These are phyloP conservation scores for Geopyxis carbonaria DNA, from an alignment of 495 filamentous ascomycete species.

Conservation along the genomic window DNA sequence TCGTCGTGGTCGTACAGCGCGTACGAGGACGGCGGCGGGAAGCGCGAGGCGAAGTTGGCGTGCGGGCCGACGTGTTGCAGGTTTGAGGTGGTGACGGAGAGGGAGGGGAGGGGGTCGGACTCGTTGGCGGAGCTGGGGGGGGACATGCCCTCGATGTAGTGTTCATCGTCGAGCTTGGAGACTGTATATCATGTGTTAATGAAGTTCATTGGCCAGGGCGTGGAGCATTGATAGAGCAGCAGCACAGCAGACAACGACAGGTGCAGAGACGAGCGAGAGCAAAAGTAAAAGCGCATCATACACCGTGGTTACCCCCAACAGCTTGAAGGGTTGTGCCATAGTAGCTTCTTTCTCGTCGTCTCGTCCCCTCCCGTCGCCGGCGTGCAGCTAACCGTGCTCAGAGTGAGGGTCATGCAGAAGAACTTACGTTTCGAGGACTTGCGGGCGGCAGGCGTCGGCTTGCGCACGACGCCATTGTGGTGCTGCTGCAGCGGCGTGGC, in stretches of 20 bases:
- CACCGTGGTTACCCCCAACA: too few relatives aligned
- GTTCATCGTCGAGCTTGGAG: conserved; percentile 18
- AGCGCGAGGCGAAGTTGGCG: conserved; percentile 3
- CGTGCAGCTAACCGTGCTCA: too few relatives aligned
- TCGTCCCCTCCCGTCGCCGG: too few relatives aligned
- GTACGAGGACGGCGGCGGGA: too few relatives aligned
- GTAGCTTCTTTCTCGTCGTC: too few relatives aligned
- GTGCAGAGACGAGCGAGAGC: too few relatives aligned
- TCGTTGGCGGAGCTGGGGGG: conserved; percentile 25
- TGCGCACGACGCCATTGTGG: conserved; percentile 2
- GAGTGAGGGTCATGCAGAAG: background rate
- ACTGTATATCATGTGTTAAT: background rate
- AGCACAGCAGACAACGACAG: too few relatives aligned
- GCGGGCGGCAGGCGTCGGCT: background rate
- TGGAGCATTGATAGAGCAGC: background rate
- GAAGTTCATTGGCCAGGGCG: background rate
- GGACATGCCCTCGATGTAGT: conserved; percentile 21
- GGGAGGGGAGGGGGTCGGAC: conserved; percentile 19
- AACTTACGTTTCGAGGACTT: conserved; percentile 9
- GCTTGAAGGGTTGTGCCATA: too few relatives aligned
- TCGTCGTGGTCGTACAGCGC: conserved; percentile 12
- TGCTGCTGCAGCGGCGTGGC: background rate
- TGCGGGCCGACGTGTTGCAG: too few relatives aligned
- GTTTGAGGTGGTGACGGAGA: conserved; percentile 13
- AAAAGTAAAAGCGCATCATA: too few relatives aligned